Base-by-base conservation (phyloP, 495 filamentous ascomycete genomes). In the Penicillium mononematosum region DNA sequence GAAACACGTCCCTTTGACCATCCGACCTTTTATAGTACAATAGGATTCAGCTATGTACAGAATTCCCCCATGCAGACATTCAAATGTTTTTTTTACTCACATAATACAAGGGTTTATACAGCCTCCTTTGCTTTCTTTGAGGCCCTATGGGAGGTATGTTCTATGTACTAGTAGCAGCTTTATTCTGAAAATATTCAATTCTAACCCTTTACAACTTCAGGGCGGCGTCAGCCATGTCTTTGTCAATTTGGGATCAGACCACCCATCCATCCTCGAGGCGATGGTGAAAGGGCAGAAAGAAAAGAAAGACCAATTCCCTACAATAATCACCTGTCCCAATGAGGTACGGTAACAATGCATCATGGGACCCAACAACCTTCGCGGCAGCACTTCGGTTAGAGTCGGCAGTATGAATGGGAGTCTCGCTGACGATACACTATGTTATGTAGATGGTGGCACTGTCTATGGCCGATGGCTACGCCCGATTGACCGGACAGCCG, bases 381-480 rank as follows among this genome's bases (percentile, higher is more conserved):
- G 19, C 17, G 4, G 10, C 36, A 31, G 20, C 27, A 25, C 34
- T 52, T 42, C 45, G 53, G 42, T 4, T 11, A 20, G 53, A 9
- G 34, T 44, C 39, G 41, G 51, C 19, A 24, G 29, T 20, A 27
- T 24, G n/a, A 7, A 39, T n/a, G 24, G n/a, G 36, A 39, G 6
- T 48, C 49, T 44, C 43, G 42, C 62, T 65, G 14, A 56, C 25
- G 17, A 51, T 27, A 1, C 31, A 19, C 19, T 20, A 14, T 3
- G 5, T 20, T 92, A 86, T 25, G n/a, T 43, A 96, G 89, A 98
- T 97, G 93, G 93, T 98, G 5, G 93, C 93, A 47, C 85, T 98
- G 58, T 96, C 92, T 47, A 96, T 96, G 88, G 93, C 93, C 19
- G 92, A 98, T 69, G 93, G 92, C 58, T 96, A 92, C 69, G 93